A percentile compares a stretch with the other conserved stretches of the same genome.
phyloP scores from a whole-genome alignment of 1,284 basidiomycete species.

The Ceratorhiza oryzae-sativae region DNA sequence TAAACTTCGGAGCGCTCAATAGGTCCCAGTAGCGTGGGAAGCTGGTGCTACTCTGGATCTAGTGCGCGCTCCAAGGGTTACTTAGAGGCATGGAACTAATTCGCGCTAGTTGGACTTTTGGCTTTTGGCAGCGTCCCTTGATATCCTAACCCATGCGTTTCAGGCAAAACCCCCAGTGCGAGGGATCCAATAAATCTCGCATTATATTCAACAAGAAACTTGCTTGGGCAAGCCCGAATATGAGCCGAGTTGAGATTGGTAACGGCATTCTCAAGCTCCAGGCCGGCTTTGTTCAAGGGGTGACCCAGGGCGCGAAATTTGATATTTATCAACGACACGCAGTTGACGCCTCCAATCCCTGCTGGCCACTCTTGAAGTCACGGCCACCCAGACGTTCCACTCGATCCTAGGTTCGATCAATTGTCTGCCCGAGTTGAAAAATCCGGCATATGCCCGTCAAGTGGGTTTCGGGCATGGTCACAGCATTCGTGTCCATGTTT shows the following conservation, averaged over 20 bases:
- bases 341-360: conserved; percentile 49
- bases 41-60: too few relatives aligned
- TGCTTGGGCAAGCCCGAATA: conserved; percentile 59
- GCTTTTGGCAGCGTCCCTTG: too few relatives aligned
- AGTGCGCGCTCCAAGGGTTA: too few relatives aligned
- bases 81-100: too few relatives aligned
- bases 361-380: neutral
- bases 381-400: neutral
- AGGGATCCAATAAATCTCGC: conserved; percentile 59
- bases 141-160: neutral
- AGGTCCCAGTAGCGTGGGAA: too few relatives aligned
- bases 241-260: conserved; percentile 56
- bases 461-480: neutral
- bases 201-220: conserved; percentile 63
- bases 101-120: too few relatives aligned
- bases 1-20: too few relatives aligned
- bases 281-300: conserved; percentile 65
- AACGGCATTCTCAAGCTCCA: conserved; percentile 52
- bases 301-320: conserved; percentile 66
- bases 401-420: neutral
- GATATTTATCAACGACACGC: conserved; percentile 61
- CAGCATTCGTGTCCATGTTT: neutral
- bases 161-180: conserved; percentile 59
- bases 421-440: neutral
- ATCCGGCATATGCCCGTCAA: neutral